phyloP scores from a whole-genome alignment of 371 early-diverging fungal genomes.

The Mortierella sp. region DNA sequence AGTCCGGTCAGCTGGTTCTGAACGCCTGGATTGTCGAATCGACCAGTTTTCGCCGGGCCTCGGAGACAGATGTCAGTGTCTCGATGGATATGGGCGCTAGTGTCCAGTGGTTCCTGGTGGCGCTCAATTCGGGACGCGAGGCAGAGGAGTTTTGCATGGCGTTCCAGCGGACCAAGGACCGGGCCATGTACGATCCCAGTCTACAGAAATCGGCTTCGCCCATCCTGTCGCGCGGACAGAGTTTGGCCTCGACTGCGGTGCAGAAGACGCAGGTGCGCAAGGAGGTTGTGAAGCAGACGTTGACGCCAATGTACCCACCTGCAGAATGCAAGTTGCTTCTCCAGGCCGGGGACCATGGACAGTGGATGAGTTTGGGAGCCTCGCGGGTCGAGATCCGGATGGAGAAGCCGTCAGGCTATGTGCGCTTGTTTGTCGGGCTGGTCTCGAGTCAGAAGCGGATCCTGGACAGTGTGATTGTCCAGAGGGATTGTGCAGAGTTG shows the following conservation, averaged over 20 bases:
- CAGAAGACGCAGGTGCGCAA: constrained; percentile 24
- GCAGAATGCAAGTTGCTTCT: constrained; percentile 54
- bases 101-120: constrained; percentile 55
- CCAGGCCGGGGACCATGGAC: constrained; percentile 55
- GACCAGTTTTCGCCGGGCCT: constrained; percentile 51
- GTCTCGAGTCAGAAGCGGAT: constrained; percentile 39
- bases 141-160: constrained; percentile 54
- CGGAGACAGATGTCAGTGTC: constrained; percentile 51
- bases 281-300: constrained; percentile 38
- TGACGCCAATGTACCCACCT: constrained; percentile 48
- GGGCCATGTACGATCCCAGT: constrained; percentile 56
- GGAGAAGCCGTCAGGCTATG: constrained; percentile 56
- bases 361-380: constrained; percentile 51
- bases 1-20: constrained; percentile 52
- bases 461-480: constrained; percentile 56
- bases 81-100: constrained; percentile 58
- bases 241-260: constrained; percentile 39
- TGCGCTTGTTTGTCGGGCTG: constrained; percentile 45
- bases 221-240: constrained; percentile 47
- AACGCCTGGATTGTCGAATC: constrained; percentile 58
- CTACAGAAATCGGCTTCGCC: constrained; percentile 40
- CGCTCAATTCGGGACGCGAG: constrained; percentile 40
- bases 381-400: constrained; percentile 45
- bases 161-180: constrained; percentile 54
- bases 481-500: constrained; percentile 50